Conservation (phyloP, 129 eudicot genomes). For the Pittosporum tobira region DNA sequence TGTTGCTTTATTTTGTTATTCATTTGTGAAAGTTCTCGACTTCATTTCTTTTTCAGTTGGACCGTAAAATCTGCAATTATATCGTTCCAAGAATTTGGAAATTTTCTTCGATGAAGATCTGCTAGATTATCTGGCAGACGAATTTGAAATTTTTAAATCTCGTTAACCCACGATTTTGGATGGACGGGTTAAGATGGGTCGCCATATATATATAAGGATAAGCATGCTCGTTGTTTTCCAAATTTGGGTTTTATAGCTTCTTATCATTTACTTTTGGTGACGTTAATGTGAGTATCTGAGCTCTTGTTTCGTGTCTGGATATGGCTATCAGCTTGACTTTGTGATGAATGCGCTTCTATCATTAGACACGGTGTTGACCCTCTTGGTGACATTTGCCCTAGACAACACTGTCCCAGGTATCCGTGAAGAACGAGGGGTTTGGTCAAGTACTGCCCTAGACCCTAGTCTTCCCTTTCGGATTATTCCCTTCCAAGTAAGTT, state of each 20-base stretch:
- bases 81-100: no score
- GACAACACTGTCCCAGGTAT: constrained; percentile 84
- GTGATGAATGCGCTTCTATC: constrained; percentile 69
- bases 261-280: not conserved
- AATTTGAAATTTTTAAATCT: no score
- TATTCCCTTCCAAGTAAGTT: constrained; percentile 54
- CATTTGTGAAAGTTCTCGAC: no score
- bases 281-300: constrained; percentile 6
- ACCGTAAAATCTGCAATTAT: no score
- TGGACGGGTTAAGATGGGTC: no score
- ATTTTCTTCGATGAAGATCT: no score
- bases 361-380: constrained; percentile 80
- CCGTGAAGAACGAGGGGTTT: constrained; percentile 68
- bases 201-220: no score
- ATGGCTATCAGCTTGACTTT: constrained; percentile 58
- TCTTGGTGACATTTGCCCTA: constrained; percentile 63
- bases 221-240: not conserved
- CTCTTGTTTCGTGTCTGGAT: not conserved
- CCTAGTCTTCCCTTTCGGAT: constrained; percentile 52
- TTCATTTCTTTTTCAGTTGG: no score
- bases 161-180: no score
- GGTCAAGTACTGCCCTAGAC: constrained; percentile 58
- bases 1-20: no score
- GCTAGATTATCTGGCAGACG: no score
- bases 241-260: not conserved